Conservation (phyloP, 1,284 basidiomycete species). For the Cerioporus squamosus region DNA sequence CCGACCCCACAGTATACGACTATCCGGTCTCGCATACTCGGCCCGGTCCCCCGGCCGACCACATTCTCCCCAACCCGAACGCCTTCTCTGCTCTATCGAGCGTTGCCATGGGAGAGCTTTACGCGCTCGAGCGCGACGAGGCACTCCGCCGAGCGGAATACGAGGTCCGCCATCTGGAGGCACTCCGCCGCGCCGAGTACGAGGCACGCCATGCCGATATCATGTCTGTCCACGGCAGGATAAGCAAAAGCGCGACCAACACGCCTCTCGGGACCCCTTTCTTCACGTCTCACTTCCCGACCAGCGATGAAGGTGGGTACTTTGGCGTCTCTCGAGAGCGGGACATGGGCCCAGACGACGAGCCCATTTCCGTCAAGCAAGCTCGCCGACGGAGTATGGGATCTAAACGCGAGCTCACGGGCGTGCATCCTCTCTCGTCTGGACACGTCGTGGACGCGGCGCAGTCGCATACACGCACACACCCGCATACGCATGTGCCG, state of each 20-base stretch:
- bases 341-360: conserved; percentile 32
- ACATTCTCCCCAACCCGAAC: conserved; percentile 44
- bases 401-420: conserved; percentile 29
- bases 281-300: conserved; percentile 31
- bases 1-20: conserved; percentile 48
- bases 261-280: conserved; percentile 65
- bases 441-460: conserved; percentile 45
- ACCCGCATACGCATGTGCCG: conserved; percentile 24
- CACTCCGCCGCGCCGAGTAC: conserved; percentile 80
- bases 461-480: conserved; percentile 21
- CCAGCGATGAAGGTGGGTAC: conserved; percentile 43
- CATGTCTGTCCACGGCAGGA: conserved; percentile 45
- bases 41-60: conserved; percentile 24
- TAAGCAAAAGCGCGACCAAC: conserved; percentile 70
- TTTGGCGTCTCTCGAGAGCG: conserved; percentile 48
- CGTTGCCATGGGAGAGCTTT: conserved; percentile 86
- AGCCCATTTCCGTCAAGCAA: conserved; percentile 36
- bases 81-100: conserved; percentile 77
- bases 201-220: conserved; percentile 66
- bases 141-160: conserved; percentile 84
- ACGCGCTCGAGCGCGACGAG: conserved; percentile 85
- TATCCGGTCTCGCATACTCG: conserved; percentile 30
- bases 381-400: conserved; percentile 47
- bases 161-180: conserved; percentile 80
- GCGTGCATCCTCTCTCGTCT: conserved; percentile 45